Evolutionary conservation across 2,329 filamentous ascomycete genomes (phyloP).

Genomic region (Coniochaeta sp.): DNA sequence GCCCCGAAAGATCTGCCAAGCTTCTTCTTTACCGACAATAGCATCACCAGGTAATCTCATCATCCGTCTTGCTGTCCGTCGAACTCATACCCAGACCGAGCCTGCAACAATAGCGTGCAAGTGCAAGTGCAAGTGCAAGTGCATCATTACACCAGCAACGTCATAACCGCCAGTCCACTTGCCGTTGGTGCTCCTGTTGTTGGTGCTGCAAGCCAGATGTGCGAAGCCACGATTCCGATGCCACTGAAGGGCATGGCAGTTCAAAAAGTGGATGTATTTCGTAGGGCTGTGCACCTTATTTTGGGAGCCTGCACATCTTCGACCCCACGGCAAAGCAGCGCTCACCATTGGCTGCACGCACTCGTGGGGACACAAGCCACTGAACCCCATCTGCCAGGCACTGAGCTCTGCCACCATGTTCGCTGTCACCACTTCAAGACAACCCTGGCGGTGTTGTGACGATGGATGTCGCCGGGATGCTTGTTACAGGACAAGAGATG

Average conservation of each 20-base stretch:
- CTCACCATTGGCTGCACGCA: background rate
- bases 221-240: conserved; percentile 2
- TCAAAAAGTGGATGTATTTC: background rate
- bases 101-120: background rate
- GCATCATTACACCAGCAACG: background rate
- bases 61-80: too few species aligned
- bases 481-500: background rate
- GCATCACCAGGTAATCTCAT: too few species aligned
- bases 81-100: background rate
- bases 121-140: background rate
- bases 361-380: background rate
- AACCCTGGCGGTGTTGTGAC: background rate
- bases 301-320: background rate
- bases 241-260: background rate
- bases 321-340: background rate
- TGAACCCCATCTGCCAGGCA: background rate
- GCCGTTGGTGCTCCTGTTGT: background rate
- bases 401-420: background rate
- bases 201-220: background rate
- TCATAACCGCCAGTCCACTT: background rate
- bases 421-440: background rate
- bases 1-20: too few species aligned
- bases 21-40: background rate
- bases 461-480: background rate
- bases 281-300: conserved; percentile 4